Conservation (phyloP, 1,139 yeast species). For the Suhomyces chickasaworum region DNA sequence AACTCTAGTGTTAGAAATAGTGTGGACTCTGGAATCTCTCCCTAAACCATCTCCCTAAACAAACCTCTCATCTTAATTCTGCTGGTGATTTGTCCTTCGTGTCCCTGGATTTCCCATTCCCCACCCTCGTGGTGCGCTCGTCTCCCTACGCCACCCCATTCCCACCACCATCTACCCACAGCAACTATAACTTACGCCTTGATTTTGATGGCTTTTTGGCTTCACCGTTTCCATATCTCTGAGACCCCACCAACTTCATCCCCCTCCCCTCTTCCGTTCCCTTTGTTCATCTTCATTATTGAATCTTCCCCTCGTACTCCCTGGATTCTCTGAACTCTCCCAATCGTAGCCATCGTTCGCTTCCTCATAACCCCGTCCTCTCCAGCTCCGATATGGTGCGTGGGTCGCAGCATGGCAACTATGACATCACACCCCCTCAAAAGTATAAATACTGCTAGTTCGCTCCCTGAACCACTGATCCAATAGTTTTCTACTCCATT, state of each 20-base stretch:
- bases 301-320: neutral
- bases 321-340: neutral
- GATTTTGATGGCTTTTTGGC: neutral
- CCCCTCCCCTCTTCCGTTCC: neutral
- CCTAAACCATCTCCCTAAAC: too few relatives aligned
- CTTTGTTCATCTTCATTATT: neutral
- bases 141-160: neutral
- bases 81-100: neutral
- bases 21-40: too few relatives aligned
- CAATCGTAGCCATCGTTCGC: neutral
- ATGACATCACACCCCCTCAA: slow-evolving; percentile 13
- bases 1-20: too few relatives aligned
- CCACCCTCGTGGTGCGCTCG: neutral
- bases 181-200: neutral
- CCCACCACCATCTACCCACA: neutral
- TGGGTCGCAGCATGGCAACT: slow-evolving; percentile 7
- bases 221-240: too few relatives aligned
- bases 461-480: neutral
- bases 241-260: neutral
- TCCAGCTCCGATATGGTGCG: neutral
- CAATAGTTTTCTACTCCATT: neutral
- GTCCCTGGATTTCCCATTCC: neutral
- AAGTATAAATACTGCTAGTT: slow-evolving; percentile 10
- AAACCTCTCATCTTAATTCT: too few relatives aligned
- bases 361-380: neutral